phyloP scores from a whole-genome alignment of 805 yeast species.

The Dipodascus albidus region DNA sequence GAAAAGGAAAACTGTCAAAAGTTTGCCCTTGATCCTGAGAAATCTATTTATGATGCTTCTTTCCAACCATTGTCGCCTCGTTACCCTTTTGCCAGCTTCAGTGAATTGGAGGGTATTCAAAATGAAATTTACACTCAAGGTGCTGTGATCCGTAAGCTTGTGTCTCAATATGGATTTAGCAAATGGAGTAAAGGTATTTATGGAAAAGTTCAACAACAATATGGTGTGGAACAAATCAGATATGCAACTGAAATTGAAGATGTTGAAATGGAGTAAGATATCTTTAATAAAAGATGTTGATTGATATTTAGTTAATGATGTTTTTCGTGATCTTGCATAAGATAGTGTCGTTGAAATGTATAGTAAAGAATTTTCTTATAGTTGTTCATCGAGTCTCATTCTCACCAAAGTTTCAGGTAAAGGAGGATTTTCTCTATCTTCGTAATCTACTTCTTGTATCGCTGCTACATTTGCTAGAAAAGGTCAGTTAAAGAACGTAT shows the following conservation, averaged over 20 bases:
- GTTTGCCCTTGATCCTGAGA: neutral
- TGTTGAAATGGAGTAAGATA: neutral
- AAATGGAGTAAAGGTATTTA: constrained; percentile 17
- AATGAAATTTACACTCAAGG: constrained; percentile 5
- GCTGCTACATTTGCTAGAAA: constrained; percentile 27
- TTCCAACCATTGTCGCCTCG: constrained; percentile 4
- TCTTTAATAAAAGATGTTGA: neutral
- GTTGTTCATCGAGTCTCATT: constrained; percentile 22
- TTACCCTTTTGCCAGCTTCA: constrained; percentile 8
- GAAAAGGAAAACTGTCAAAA: neutral
- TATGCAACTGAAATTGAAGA: constrained; percentile 1
- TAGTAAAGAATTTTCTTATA: constrained; percentile 7
- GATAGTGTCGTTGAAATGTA: neutral
- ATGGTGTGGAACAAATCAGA: neutral
- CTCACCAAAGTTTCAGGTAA: constrained; percentile 23
- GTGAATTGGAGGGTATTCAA: constrained; percentile 4
- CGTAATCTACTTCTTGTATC: constrained; percentile 34
- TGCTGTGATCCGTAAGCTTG: constrained; percentile 2
- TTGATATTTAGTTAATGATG: no score
- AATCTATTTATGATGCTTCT: neutral
- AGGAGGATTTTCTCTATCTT: constrained; percentile 19
- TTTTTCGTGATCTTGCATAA: no score
- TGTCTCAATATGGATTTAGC: constrained; percentile 4
- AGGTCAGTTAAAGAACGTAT: no score
- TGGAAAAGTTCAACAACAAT: constrained; percentile 14